Base-by-base conservation (phyloP, 1,284 basidiomycete genomes). In the Singerocomus rubriflavus region DNA sequence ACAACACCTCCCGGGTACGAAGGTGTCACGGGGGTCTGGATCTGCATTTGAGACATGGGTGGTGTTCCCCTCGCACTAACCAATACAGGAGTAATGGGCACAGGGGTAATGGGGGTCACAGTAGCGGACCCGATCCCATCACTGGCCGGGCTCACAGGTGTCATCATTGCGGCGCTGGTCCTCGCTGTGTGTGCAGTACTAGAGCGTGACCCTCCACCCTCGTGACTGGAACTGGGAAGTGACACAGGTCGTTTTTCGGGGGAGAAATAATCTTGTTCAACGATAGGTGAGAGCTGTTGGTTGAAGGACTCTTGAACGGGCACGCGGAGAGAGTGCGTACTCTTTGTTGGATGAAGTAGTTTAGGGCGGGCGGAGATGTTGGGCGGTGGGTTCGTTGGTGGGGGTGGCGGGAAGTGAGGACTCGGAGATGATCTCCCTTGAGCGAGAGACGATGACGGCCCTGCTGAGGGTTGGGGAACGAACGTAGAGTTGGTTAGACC, bases 211-310 rank as follows among this genome's bases (percentile, higher is more conserved):
- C 53, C 64, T 40, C 44, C 53, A 26, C 61, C 61, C 8, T 65
- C 66, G 30, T 57, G 46, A 48, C 55, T 61, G 4, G 53, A 66
- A 37, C 55, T 66, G 3, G 62, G 73, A 16, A 75, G 57, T 14
- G 68, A 66, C 5, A 61, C 61, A 16, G 70, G 62, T 26, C 59
- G 60, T 48, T 68, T 64, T 45, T 72, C 72, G 0, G 79, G 79
- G 3, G 79, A 79, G 40, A 78, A 57, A 54, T 81, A 81, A 50
- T 81, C 79, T 54, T 78, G 74, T 58, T 81, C 79, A 4, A 69
- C 71, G 38, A 81, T 81, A 0, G 79, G 79, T 4, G 79, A 81
- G 31, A 81, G 72, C 31, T 74, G 78, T 51, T 75, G 62, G 17
- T 64, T 71, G 59, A 71, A 75, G 6, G 68, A 65, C 44, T 63